phyloP scores from a whole-genome alignment of 176 grass and related monocot genomes.

The Tuctoria greenei region DNA sequence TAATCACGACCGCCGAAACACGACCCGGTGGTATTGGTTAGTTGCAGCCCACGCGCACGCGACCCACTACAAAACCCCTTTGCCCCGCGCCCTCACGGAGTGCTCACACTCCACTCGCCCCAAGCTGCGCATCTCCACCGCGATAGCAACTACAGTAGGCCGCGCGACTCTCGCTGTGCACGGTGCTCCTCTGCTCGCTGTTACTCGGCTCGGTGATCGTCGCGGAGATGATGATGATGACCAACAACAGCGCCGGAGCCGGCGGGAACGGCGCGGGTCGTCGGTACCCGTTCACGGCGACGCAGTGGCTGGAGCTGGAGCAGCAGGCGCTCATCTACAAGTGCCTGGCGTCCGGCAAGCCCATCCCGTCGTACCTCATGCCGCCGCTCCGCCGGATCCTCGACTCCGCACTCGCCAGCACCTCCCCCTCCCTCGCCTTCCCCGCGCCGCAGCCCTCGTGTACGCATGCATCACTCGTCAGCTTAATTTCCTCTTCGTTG shows the following conservation, averaged over 20 bases:
- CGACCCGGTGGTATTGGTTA: neutral
- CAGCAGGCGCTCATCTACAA: conserved; percentile 96
- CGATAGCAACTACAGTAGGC: no score
- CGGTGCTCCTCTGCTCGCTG: no score
- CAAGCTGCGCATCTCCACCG: no score
- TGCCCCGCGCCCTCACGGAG: neutral
- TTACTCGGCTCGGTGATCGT: neutral
- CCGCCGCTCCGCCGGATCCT: conserved; percentile 78
- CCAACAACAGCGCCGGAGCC: conserved; percentile 38
- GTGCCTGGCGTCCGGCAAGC: conserved; percentile 81
- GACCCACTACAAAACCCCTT: conserved; percentile 8
- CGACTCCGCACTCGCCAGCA: conserved; percentile 64
- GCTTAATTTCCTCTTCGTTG: neutral
- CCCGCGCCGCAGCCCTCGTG: conserved; percentile 58
- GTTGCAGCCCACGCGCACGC: neutral
- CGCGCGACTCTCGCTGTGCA: no score
- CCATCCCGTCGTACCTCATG: conserved; percentile 85
- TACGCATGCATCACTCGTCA: conserved; percentile 20
- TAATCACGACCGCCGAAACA: neutral
- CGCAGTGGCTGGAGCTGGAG: conserved; percentile 97
- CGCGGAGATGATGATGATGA: conserved; percentile 62
- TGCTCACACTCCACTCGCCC: neutral
- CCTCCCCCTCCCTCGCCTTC: conserved; percentile 73
- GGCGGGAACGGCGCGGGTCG: neutral
- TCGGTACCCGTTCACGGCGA: conserved; percentile 79